Base-by-base conservation (phyloP, 805 yeast species). In the Candida jianshihensis region DNA sequence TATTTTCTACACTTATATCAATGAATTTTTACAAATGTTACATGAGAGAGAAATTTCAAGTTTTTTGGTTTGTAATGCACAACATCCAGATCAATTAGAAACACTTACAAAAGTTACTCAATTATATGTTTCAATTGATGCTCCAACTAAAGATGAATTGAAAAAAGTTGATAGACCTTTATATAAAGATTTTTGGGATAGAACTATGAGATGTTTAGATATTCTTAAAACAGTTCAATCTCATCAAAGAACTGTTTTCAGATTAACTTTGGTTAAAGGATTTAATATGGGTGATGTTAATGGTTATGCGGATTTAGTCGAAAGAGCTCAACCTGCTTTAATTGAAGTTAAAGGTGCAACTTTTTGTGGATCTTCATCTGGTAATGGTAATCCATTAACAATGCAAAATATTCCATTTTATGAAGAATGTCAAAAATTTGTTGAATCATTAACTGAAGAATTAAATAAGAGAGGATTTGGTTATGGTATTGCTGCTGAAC, bases 381-480 rank as follows among this genome's bases (percentile, higher is more conserved):
- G 81, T 31, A 83, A 85, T 56, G 89, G 92, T 24, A 86, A 88
- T 53, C 89, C 95, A 33, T 66, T 88, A 46, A 87, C 96, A 3
- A 88, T 88, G 97, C 90, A 88, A 56, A 88, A 88, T 53, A 92
- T 89, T 38, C 97, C 97, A 31, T 88, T 84, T 54, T 88, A 88
- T 54, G 95, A 86, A 44, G 97, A 88, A 57, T 90, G 95, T 54
- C 78, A 76, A 48, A 63, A 58, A 7, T 88, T 88, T 57, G 96
- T 87, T 5, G 68, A 66, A 33, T 68, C 64, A 9, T 71, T 88
- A 44, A 73, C 75, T 30, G 62, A 63, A 11, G 87, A 80, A 48
- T 68, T 88, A 39, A 66, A 73, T 36, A 58, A 66, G 11, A 71
- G 94, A 48, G 88, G 88, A 1, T 65, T 81, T 21, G 70, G 68